Conservation (phyloP, 257 asterid genomes). For the Parsonsia alboflavescens region DNA sequence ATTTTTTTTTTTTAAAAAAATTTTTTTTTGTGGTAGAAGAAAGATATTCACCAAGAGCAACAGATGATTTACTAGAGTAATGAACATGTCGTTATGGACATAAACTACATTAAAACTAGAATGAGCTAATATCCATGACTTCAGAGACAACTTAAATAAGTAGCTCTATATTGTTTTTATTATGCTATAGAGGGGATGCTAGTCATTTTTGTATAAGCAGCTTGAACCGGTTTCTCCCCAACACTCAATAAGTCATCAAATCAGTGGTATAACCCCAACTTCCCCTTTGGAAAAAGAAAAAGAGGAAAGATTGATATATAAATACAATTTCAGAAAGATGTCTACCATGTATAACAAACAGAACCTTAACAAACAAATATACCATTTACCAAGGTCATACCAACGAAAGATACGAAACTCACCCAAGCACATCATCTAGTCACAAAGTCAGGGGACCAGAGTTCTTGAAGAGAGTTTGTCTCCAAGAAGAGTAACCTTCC, state of each 20-base stretch:
- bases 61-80: too few relatives aligned
- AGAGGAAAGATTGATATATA: not conserved
- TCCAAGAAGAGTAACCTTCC: constrained; percentile 79
- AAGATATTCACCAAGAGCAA: not conserved
- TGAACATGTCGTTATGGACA: too few relatives aligned
- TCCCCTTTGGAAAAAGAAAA: too few relatives aligned
- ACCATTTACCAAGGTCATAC: not conserved
- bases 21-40: too few relatives aligned
- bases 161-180: too few relatives aligned
- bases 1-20: not conserved
- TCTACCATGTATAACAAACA: not conserved
- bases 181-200: too few relatives aligned
- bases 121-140: too few relatives aligned
- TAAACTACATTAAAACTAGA: too few relatives aligned
- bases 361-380: not conserved
- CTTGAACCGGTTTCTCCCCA: too few relatives aligned
- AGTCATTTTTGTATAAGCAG: too few relatives aligned
- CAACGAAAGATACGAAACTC: constrained; percentile 7
- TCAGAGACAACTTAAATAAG: too few relatives aligned
- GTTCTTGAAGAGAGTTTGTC: constrained; percentile 59
- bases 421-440: constrained; percentile 3
- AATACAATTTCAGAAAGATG: not conserved
- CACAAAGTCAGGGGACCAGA: constrained; percentile 39
- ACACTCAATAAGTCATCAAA: not conserved
- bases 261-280: not conserved